Conservation (phyloP, 495 filamentous ascomycete species). For the Talaromyces thailandensis region DNA sequence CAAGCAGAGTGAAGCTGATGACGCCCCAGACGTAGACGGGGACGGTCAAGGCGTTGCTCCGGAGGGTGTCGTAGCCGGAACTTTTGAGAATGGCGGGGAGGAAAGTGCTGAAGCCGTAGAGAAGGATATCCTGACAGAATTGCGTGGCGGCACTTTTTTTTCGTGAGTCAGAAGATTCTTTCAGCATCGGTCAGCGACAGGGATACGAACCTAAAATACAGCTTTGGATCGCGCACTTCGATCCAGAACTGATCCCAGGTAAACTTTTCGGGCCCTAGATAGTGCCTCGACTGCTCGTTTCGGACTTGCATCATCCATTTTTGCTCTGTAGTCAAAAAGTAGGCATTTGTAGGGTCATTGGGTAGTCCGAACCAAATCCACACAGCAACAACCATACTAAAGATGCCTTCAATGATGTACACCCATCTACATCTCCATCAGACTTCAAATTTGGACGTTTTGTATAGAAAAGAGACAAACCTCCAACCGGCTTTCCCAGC, state of each 20-base stretch:
- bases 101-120: slow-evolving; percentile 54
- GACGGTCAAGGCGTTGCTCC: slow-evolving; percentile 37
- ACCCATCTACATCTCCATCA: slow-evolving; percentile 22
- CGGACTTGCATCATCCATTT: slow-evolving; percentile 41
- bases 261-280: slow-evolving; percentile 41
- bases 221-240: slow-evolving; percentile 30
- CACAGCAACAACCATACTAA: slow-evolving; percentile 38
- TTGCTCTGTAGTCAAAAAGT: slow-evolving; percentile 43
- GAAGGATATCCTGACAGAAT: slow-evolving; percentile 45
- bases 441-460: background rate
- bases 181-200: background rate
- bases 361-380: slow-evolving; percentile 47
- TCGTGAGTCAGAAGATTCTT: background rate
- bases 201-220: slow-evolving; percentile 17
- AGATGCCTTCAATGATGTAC: slow-evolving; percentile 47
- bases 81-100: slow-evolving; percentile 45
- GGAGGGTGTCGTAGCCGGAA: slow-evolving; percentile 40
- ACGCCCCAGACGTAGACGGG: slow-evolving; percentile 35
- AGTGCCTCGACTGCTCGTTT: slow-evolving; percentile 28
- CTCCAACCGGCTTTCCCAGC: slow-evolving; percentile 34
- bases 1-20: slow-evolving; percentile 30
- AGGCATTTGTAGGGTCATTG: slow-evolving; percentile 45
- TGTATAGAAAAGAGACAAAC: slow-evolving; percentile 11
- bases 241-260: slow-evolving; percentile 41
- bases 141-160: slow-evolving; percentile 31